A percentile compares a stretch with the other conserved stretches of the same genome.
These are phyloP conservation scores for Trichoderma gamsii DNA, from an alignment of 495 filamentous ascomycete genomes.

Conservation along the genomic window DNA sequence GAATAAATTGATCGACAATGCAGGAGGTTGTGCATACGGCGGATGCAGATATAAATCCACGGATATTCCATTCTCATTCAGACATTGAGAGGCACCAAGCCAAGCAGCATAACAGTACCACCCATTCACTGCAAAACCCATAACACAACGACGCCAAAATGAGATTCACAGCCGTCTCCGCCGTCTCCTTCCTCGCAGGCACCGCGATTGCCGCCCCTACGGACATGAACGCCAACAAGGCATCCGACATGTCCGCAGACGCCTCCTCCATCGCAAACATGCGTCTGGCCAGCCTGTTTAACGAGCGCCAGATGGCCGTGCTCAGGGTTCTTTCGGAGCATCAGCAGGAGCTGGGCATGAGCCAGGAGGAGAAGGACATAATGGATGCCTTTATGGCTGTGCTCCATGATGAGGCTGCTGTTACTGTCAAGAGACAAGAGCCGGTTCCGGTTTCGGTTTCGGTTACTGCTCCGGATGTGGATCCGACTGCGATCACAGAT, in stretches of 20 bases:
- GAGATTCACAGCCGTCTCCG: background rate
- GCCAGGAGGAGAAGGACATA: background rate
- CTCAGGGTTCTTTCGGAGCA: background rate
- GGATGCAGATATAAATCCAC: background rate
- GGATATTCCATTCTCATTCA: background rate
- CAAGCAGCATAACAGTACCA: background rate
- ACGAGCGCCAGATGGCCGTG: constrained; percentile 1
- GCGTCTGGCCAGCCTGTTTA: background rate
- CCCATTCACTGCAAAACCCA: background rate
- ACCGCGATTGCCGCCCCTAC: background rate
- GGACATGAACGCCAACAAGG: background rate
- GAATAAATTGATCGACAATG: no score
- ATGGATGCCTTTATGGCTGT: background rate
- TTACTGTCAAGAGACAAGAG: background rate
- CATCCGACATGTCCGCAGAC: background rate
- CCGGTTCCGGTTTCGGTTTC: background rate
- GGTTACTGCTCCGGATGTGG: background rate
- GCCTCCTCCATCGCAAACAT: background rate
- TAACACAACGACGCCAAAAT: background rate
- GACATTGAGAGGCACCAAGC: background rate
- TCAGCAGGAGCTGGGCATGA: background rate
- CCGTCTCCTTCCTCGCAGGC: constrained; percentile 1
- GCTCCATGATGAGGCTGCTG: background rate
- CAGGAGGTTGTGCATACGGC: no score
- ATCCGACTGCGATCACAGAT: background rate